A percentile compares a stretch with the other conserved stretches of the same genome.
Conservation (phyloP, 75 land plant genomes). For the Picea glauca region DNA sequence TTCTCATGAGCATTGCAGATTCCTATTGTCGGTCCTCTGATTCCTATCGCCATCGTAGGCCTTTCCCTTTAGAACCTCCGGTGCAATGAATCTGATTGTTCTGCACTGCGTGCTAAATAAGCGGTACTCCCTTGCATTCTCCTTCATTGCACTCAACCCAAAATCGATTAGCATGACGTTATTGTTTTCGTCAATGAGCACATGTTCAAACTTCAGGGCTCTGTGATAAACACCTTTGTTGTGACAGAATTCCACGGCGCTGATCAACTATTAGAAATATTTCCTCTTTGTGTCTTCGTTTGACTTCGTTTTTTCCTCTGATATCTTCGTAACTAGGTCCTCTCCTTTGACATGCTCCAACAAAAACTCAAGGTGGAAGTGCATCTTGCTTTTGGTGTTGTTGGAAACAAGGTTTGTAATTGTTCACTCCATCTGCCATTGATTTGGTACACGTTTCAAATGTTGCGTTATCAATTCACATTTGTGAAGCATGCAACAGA, state of each 20-base stretch:
- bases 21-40: no score
- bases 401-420: no score
- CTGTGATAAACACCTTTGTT: slow-evolving; percentile 39
- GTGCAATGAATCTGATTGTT: slow-evolving; percentile 42
- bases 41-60: no score
- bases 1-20: no score
- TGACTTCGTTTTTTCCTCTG: slow-evolving; percentile 10
- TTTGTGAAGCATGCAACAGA: no score
- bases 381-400: no score
- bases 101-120: slow-evolving; percentile 41
- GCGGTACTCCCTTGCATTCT: neutral
- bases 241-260: slow-evolving; percentile 43
- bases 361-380: no score
- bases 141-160: slow-evolving; percentile 12
- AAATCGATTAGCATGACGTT: slow-evolving; percentile 30
- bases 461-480: no score
- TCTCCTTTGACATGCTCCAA: slow-evolving; percentile 42
- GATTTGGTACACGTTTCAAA: no score
- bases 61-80: slow-evolving; percentile 21
- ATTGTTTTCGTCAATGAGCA: slow-evolving; percentile 24
- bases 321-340: slow-evolving; percentile 27
- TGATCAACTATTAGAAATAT: slow-evolving; percentile 40
- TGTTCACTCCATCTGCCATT: no score
- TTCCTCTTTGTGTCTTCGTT: slow-evolving; percentile 14
- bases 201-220: slow-evolving; percentile 40